Base-by-base conservation (phyloP, 306 rosid genomes). In the Ceratonia siliqua region DNA sequence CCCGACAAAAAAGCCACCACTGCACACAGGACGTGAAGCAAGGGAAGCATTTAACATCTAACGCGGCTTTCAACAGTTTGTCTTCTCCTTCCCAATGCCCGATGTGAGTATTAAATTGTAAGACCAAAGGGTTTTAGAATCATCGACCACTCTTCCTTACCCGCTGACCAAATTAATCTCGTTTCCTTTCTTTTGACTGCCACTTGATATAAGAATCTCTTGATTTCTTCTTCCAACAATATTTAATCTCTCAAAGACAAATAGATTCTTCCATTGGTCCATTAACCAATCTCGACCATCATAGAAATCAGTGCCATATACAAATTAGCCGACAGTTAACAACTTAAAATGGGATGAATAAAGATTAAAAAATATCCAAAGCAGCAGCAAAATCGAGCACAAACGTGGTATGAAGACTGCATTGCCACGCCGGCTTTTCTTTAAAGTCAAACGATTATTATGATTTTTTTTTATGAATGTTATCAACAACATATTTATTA, bases 341-440 rank as follows among this genome's bases (percentile, higher is more conserved):
- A 3, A 38, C 18, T 36, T 33, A 32, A 61, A 58, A n/a, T 30
- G 22, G 8, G 42, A 30, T 32, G 8, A 24, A 30, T 32, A 21
- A 7, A 57, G 13, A 33, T 17, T 18, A n/a, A 3, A 33, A 43
- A 61, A 35, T 15, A 17, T 18, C 27, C 8, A 17, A 11, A 13
- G 13, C 1, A 15, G 45, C 45, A 3, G 46, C 28, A 61, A 35
- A 20, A 18, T 35, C 67, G 9, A 17, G 9, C 28, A 9, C n/a
- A 0, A 3, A 27, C 45, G 43, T 33, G 67, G 18, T 18, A 8
- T 17, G 67, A 27, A 17, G 6, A 9, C 9, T 35, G 25, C 66
- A 35, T 8, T 11, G 67, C 67, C 65, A 61, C 9, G 67, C 46
- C 17, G n/a, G 67, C 67, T n/a, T 61, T 61, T 61, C 46, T 35